Evolutionary conservation across 2,329 filamentous ascomycete species (phyloP).

Genomic region (Aspergillus sp.): DNA sequence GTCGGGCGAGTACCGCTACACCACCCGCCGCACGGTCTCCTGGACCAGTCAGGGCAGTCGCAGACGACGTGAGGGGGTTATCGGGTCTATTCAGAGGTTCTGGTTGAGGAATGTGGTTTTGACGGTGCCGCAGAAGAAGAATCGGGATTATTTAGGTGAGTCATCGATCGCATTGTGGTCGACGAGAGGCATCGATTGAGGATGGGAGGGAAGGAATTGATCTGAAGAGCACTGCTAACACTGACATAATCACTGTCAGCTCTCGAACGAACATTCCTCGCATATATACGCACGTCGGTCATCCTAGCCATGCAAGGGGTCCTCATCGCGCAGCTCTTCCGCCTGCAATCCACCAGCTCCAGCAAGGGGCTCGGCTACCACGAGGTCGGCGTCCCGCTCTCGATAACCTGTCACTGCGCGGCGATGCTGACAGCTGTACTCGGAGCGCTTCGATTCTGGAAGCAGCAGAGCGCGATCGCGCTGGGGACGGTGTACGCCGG

Average conservation of each 20-base stretch:
- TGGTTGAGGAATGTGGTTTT: slow-evolving; percentile 66
- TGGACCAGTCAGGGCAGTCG: slow-evolving; percentile 23
- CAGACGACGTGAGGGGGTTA: slow-evolving; percentile 52
- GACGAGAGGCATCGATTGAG: neutral
- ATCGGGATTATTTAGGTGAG: slow-evolving; percentile 49
- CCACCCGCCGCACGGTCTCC: slow-evolving; percentile 30
- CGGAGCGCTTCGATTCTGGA: slow-evolving; percentile 65
- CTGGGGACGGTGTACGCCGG: slow-evolving; percentile 61
- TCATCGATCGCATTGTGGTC: neutral
- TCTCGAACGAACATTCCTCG: slow-evolving; percentile 74
- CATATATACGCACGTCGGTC: slow-evolving; percentile 72
- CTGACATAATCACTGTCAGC: slow-evolving; percentile 50
- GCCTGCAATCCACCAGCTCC: slow-evolving; percentile 50
- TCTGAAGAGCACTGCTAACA: neutral
- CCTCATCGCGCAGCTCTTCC: slow-evolving; percentile 69
- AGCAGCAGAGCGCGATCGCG: slow-evolving; percentile 63
- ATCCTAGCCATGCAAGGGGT: slow-evolving; percentile 71
- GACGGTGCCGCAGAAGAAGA: slow-evolving; percentile 45
- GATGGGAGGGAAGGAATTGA: neutral
- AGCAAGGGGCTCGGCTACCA: slow-evolving; percentile 59
- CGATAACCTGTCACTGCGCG: slow-evolving; percentile 52
- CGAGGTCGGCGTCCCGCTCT: slow-evolving; percentile 65
- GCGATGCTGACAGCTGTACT: slow-evolving; percentile 57
- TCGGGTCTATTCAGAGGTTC: slow-evolving; percentile 74
- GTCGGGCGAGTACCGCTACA: slow-evolving; percentile 37